Percentiles rank a stretch among this genome's conserved stretches.
Conservation (phyloP, 2,329 filamentous ascomycete genomes). For the Fusarium sp. region DNA sequence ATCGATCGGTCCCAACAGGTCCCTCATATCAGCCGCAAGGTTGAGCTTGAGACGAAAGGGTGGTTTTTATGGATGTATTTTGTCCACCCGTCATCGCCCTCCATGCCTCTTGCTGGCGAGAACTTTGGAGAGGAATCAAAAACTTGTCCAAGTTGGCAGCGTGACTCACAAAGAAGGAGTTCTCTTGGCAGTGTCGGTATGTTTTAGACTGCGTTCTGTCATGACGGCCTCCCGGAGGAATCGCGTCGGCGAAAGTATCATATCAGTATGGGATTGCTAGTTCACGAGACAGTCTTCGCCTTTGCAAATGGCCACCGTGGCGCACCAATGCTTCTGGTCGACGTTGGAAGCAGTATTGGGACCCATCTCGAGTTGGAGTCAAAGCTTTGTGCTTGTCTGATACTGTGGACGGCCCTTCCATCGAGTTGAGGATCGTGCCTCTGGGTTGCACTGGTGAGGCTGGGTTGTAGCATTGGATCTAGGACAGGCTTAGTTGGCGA, state of each 20-base stretch:
- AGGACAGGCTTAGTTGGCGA: conserved; percentile 44
- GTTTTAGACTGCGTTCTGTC: conserved; percentile 24
- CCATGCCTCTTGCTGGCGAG: conserved; percentile 56
- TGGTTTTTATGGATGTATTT: conserved; percentile 98
- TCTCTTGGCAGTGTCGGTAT: conserved; percentile 32
- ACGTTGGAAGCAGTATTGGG: conserved; percentile 61
- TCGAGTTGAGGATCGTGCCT: conserved; percentile 5
- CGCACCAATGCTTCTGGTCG: conserved; percentile 10
- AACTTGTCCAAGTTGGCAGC: conserved; percentile 91
- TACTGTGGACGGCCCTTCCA: conserved; percentile 34
- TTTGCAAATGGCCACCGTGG: conserved; percentile 22
- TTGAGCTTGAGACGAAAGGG: conserved; percentile 66
- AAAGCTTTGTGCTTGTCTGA: conserved; percentile 92
- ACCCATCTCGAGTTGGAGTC: conserved; percentile 94
- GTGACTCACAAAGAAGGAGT: conserved; percentile 82
- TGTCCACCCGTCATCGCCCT: conserved; percentile 82
- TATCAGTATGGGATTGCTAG: conserved; percentile 21
- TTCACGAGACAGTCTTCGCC: conserved; percentile 25
- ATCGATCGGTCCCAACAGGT: conserved; percentile 48
- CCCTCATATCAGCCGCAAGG: conserved; percentile 62
- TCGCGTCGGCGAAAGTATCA: conserved; percentile 38
- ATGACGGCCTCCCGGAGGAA: conserved; percentile 28
- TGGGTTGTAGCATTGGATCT: conserved; percentile 42
- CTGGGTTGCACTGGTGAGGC: conserved; percentile 27
- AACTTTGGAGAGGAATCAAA: conserved; percentile 84